phyloP scores from a whole-genome alignment of 73 alveolate genomes.

The Breviolum minutum region DNA sequence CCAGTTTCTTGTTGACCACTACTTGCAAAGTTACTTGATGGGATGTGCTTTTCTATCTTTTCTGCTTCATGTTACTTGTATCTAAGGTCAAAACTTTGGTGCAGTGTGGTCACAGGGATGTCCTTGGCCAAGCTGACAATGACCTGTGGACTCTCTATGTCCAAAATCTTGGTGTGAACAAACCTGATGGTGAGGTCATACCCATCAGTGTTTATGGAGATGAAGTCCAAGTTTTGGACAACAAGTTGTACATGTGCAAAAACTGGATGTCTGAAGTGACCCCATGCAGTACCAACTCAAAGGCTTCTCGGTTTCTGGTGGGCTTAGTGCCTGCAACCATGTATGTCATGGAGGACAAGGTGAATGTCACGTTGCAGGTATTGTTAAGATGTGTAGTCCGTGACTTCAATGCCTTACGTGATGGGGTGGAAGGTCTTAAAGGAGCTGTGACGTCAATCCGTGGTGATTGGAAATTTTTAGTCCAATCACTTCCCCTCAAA shows the following conservation, averaged over 20 bases:
- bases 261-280: neutral
- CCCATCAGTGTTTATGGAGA: neutral
- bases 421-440: neutral
- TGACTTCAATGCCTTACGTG: neutral
- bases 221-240: neutral
- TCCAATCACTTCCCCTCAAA: neutral
- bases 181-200: neutral
- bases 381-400: neutral
- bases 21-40: neutral
- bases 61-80: no score
- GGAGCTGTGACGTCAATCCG: neutral
- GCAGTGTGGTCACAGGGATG: neutral
- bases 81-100: neutral
- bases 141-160: neutral
- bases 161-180: neutral
- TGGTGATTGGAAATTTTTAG: neutral
- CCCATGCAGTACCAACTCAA: neutral
- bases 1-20: neutral
- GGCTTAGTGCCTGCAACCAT: neutral
- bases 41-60: neutral
- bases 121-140: neutral
- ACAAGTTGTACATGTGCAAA: neutral
- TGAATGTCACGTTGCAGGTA: neutral
- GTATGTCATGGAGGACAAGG: neutral
- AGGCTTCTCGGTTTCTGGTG: neutral